phyloP scores from a whole-genome alignment of 768 basidiomycete species.

The Mycena polygramma region DNA sequence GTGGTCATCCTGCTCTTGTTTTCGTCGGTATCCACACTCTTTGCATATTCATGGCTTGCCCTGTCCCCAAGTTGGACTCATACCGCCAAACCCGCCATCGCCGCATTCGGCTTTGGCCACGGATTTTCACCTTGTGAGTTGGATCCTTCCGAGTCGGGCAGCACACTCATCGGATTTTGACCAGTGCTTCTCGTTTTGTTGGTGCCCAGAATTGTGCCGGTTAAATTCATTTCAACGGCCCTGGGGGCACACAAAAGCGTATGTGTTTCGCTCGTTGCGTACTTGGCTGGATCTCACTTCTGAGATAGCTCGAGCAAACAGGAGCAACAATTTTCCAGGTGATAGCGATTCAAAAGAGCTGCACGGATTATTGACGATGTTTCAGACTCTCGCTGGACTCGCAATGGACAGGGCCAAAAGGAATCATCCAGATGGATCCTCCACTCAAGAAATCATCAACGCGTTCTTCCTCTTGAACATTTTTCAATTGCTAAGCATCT shows the following conservation, averaged over 20 bases:
- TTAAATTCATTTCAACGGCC: slow-evolving; percentile 83
- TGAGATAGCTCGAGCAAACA: slow-evolving; percentile 76
- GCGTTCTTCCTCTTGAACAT: slow-evolving; percentile 58
- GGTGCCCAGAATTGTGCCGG: slow-evolving; percentile 77
- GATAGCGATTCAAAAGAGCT: neutral
- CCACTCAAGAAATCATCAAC: slow-evolving; percentile 30
- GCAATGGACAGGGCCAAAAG: slow-evolving; percentile 65
- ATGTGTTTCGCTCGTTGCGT: slow-evolving; percentile 41
- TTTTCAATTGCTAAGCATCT: slow-evolving; percentile 65
- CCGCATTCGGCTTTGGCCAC: slow-evolving; percentile 74
- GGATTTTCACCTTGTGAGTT: slow-evolving; percentile 79
- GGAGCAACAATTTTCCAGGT: slow-evolving; percentile 73
- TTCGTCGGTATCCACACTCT: slow-evolving; percentile 71
- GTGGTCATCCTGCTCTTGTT: slow-evolving; percentile 69
- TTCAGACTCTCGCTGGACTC: slow-evolving; percentile 81
- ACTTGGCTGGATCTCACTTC: neutral
- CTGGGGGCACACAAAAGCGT: slow-evolving; percentile 86
- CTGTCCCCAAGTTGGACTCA: slow-evolving; percentile 69
- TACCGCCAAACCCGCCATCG: slow-evolving; percentile 72
- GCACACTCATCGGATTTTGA: slow-evolving; percentile 24
- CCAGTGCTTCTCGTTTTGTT: slow-evolving; percentile 80
- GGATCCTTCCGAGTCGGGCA: neutral
- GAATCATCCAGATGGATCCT: slow-evolving; percentile 41
- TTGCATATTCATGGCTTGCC: slow-evolving; percentile 76
- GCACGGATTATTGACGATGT: slow-evolving; percentile 52